These are phyloP conservation scores for Oryza australiensis DNA, from an alignment of 176 grass and related monocot genomes.

Conservation along the genomic window DNA sequence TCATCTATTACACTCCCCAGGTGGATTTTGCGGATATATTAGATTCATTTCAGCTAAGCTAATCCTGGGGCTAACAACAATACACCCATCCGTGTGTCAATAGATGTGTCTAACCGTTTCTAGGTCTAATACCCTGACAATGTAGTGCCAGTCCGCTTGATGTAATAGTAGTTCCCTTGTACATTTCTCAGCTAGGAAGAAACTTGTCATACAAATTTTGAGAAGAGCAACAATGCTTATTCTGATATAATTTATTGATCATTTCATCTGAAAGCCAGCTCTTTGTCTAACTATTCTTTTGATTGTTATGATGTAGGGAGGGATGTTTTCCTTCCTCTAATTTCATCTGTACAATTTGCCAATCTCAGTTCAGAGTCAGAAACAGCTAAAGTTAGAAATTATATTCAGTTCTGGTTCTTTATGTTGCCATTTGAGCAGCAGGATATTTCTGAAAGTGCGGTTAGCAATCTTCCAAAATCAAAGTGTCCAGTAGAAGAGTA, in stretches of 20 bases:
- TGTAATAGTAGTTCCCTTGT: conserved; percentile 39
- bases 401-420: not conserved
- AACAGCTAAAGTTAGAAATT: not conserved
- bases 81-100: conserved; percentile 7
- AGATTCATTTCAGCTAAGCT: conserved; percentile 34
- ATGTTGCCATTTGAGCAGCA: conserved; percentile 1
- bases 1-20: conserved; percentile 26
- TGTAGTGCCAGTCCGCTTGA: conserved; percentile 7
- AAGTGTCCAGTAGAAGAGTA: not conserved
- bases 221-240: not conserved
- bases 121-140: conserved; percentile 10
- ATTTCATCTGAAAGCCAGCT: conserved; percentile 4
- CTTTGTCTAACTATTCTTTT: not conserved
- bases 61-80: conserved; percentile 54
- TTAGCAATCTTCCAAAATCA: not conserved
- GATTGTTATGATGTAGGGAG: not conserved
- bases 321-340: not conserved
- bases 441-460: not conserved
- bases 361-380: conserved; percentile 15
- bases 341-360: not conserved
- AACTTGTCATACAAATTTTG: conserved; percentile 33
- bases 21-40: conserved; percentile 23
- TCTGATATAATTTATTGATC: not conserved
- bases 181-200: conserved; percentile 35
- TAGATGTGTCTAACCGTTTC: conserved; percentile 32